These are phyloP conservation scores for Castanea crenata DNA, from an alignment of 306 rosid genomes.

Conservation along the genomic window DNA sequence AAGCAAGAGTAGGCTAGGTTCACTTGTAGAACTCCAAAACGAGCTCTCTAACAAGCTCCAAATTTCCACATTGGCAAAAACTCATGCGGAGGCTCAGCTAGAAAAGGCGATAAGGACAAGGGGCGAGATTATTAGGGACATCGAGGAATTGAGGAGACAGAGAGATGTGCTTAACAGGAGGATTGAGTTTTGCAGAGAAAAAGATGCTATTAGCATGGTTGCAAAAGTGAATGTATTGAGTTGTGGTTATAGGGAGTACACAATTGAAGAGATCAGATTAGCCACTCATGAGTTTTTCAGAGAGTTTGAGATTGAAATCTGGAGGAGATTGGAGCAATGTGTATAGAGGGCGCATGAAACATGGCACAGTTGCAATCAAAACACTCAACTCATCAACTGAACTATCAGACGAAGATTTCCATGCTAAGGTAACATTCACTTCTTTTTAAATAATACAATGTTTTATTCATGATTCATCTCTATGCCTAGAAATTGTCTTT, in stretches of 20 bases:
- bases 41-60: conserved; percentile 58
- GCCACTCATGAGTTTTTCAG: conserved; percentile 68
- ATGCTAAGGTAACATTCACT: conserved; percentile 45
- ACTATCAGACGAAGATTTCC: conserved; percentile 41
- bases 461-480: too few species aligned
- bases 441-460: background rate
- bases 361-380: conserved; percentile 56
- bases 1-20: conserved; percentile 41
- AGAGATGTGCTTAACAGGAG: conserved; percentile 66
- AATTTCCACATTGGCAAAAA: conserved; percentile 26
- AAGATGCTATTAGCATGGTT: conserved; percentile 68
- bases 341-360: conserved; percentile 60
- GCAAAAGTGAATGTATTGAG: conserved; percentile 29
- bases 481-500: too few species aligned
- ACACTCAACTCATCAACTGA: conserved; percentile 27
- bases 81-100: conserved; percentile 37
- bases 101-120: conserved; percentile 40
- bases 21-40: conserved; percentile 42
- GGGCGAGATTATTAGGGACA: conserved; percentile 45
- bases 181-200: conserved; percentile 67
- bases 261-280: conserved; percentile 49
- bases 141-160: conserved; percentile 51
- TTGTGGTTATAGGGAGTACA: conserved; percentile 54
- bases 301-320: conserved; percentile 45
- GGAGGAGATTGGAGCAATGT: conserved; percentile 35